Base-by-base conservation (phyloP, 2,329 filamentous ascomycete species). In the Phoma sp. region DNA sequence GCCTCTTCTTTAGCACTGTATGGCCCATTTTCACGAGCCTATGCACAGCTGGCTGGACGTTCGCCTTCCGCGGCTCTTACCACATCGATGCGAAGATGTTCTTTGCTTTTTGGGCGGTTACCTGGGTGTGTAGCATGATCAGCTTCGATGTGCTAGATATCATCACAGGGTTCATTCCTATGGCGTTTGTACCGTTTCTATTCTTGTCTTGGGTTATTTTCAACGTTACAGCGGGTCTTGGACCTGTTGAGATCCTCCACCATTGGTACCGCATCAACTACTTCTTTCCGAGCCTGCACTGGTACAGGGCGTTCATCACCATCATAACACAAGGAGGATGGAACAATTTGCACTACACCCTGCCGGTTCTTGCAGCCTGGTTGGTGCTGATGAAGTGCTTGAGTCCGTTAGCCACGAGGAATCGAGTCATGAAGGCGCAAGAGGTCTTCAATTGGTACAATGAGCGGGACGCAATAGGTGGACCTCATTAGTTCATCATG, bases 61-160 rank as follows among this genome's bases (percentile, higher is more conserved):
- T 57, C 20, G 46, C 58, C 6, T 49, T 53, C 28, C 55, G 52
- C 1, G 55, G 58, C 7, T 36, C 20, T 3, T 58, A 54, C 26
- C 14, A 52, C 12, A 51, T 56, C 1, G 53, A 58, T 25, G 52
- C 52, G 4, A 56, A 56, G 30, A 58, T 54, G 42, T 61, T 59
- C 47, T 59, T 58, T n/a, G 58, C 48, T 1, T 54, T 39, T 39
- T 61, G 55, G 48, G 40, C 55, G 17, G 42, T 61, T 5, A 61
- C 49, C 4, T 58, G 52, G 52, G 48, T 58, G 0, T 51, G 46
- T 25, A 47, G 45, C 20, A 56, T 56, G 48, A 54, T 53, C 12
- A 36, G 15, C 25, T 59, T 61, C 47, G 50, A 60, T 17, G 12
- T 60, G 10, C 28, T 60, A 14, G 57, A 57, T 18, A 52, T 57